Conservation (phyloP, 1,284 basidiomycete genomes). For the Butyriboletus regius region DNA sequence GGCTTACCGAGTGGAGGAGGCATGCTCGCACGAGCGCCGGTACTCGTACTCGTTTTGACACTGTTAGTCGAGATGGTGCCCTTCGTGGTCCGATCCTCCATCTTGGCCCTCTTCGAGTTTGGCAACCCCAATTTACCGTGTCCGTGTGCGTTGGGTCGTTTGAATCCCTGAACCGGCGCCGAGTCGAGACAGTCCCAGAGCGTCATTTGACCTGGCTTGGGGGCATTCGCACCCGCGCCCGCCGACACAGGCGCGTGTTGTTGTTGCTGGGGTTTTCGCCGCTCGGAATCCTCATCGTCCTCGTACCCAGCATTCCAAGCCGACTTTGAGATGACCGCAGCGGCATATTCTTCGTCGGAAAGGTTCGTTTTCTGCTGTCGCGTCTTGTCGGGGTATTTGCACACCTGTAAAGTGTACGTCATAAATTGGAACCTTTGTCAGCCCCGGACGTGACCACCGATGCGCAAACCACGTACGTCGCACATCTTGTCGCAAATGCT, state of each 20-base stretch:
- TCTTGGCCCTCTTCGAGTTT: constrained; percentile 38
- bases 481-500: constrained; percentile 74
- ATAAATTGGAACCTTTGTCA: neutral
- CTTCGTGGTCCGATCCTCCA: constrained; percentile 3
- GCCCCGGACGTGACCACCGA: neutral
- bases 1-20: constrained; percentile 35
- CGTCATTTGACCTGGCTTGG: constrained; percentile 16
- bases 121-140: constrained; percentile 9
- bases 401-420: constrained; percentile 43
- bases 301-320: constrained; percentile 25
- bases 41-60: neutral
- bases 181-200: constrained; percentile 21
- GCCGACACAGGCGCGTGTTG: constrained; percentile 1
- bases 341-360: constrained; percentile 42
- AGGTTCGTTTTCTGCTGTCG: constrained; percentile 43
- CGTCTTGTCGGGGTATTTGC: constrained; percentile 66
- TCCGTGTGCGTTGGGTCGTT: constrained; percentile 19
- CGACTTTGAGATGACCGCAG: constrained; percentile 18
- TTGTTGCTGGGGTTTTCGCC: neutral
- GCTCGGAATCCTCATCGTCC: constrained; percentile 18
- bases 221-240: neutral
- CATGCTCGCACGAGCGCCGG: constrained; percentile 4
- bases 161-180: constrained; percentile 18
- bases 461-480: constrained; percentile 51
- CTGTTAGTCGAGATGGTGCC: neutral